These are phyloP conservation scores for Oryza nivara DNA, from an alignment of 176 grass and related monocot species.

Conservation along the genomic window DNA sequence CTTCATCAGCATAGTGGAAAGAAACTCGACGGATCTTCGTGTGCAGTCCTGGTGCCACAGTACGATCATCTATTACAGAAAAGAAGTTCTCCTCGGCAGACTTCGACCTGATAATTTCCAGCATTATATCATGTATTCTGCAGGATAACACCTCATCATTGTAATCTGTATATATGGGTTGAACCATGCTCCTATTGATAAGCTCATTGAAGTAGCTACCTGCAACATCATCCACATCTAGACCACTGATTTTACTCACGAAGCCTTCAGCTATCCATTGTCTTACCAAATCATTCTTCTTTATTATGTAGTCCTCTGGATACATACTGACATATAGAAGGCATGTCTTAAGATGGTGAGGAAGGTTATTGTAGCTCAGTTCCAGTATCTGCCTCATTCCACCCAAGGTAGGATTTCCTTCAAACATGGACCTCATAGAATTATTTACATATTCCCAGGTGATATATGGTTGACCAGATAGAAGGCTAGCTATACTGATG, in stretches of 20 bases:
- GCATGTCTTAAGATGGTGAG: constrained; percentile 50
- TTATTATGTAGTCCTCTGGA: not conserved
- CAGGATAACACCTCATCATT: constrained; percentile 25
- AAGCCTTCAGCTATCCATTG: constrained; percentile 19
- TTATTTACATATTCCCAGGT: constrained; percentile 13
- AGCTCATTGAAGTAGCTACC: constrained; percentile 48
- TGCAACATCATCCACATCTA: constrained; percentile 36
- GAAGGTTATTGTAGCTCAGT: constrained; percentile 51
- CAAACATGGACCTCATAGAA: not conserved
- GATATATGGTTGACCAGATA: not conserved
- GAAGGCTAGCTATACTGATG: constrained; percentile 1
- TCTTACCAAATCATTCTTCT: not conserved
- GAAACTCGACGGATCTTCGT: constrained; percentile 1
- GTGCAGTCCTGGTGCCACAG: not conserved
- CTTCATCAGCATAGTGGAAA: not conserved
- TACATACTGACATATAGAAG: constrained; percentile 33
- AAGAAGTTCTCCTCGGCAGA: constrained; percentile 54
- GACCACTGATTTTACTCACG: not conserved
- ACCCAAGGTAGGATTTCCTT: not conserved
- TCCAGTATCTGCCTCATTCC: not conserved
- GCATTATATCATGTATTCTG: not conserved
- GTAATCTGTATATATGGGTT: not conserved
- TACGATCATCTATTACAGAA: not conserved
- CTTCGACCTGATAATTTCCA: not conserved
- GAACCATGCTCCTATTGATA: constrained; percentile 46